A percentile compares a stretch with the other conserved stretches of the same genome.
Conservation (phyloP, 208 protist species). For the Trypanosoma conorhini region DNA sequence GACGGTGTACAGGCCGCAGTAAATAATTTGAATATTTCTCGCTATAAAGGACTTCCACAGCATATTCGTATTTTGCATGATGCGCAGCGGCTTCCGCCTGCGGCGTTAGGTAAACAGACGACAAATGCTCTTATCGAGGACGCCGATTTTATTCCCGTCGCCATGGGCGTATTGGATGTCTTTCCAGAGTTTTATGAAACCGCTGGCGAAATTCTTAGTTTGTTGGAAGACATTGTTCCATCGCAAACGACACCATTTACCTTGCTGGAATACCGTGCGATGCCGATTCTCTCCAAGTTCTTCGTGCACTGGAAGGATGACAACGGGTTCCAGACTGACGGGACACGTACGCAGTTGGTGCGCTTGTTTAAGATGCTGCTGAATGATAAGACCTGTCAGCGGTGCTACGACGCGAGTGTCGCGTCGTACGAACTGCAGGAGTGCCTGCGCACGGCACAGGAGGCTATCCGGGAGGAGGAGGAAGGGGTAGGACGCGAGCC, state of each 20-base stretch:
- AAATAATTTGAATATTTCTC: constrained; percentile 78
- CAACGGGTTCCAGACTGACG: constrained; percentile 73
- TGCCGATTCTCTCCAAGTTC: constrained; percentile 86
- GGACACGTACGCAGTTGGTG: constrained; percentile 54
- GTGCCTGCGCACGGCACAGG: constrained; percentile 67
- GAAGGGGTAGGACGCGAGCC: background rate
- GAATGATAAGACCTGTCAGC: constrained; percentile 76
- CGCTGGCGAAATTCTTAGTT: constrained; percentile 51
- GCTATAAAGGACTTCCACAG: constrained; percentile 90
- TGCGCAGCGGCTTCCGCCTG: constrained; percentile 57
- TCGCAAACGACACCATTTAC: constrained; percentile 59
- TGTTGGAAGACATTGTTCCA: constrained; percentile 63
- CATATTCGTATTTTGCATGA: constrained; percentile 87
- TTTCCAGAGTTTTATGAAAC: constrained; percentile 90
- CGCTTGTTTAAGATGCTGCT: constrained; percentile 74
- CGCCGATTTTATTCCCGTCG: constrained; percentile 78
- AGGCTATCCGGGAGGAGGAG: constrained; percentile 50
- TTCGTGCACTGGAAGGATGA: constrained; percentile 85
- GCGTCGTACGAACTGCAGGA: constrained; percentile 85
- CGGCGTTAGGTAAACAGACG: constrained; percentile 33
- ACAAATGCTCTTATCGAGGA: constrained; percentile 64
- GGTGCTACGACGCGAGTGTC: constrained; percentile 79
- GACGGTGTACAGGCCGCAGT: constrained; percentile 75
- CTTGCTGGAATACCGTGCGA: constrained; percentile 83
- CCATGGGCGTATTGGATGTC: constrained; percentile 75